phyloP scores from a whole-genome alignment of 2,329 filamentous ascomycete species.

The Rhynchosporium secalis region DNA sequence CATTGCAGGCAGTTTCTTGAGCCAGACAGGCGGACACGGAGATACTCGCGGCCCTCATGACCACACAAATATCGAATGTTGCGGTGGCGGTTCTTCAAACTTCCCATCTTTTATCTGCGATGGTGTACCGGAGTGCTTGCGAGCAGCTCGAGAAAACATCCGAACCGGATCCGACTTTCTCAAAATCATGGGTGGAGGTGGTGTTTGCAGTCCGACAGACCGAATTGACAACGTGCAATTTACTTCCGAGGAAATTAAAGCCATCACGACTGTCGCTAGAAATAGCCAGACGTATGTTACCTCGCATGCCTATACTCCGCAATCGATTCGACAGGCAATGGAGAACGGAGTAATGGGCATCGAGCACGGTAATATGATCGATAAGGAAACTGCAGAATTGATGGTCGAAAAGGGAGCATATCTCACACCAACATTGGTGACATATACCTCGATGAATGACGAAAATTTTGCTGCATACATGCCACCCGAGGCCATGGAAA shows the following conservation, averaged over 20 bases:
- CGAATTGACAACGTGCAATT: constrained; percentile 56
- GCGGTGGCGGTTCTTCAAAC: constrained; percentile 45
- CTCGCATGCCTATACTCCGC: constrained; percentile 57
- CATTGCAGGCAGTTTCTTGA: constrained; percentile 54
- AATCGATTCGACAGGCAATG: constrained; percentile 55
- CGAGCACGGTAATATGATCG: constrained; percentile 62
- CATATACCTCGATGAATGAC: constrained; percentile 51
- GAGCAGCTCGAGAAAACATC: constrained; percentile 54
- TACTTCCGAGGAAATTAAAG: constrained; percentile 54
- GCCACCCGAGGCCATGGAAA: constrained; percentile 46
- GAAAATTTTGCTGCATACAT: constrained; percentile 47
- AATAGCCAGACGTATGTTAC: constrained; percentile 55
- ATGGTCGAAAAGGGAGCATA: constrained; percentile 52
- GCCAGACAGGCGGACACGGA: constrained; percentile 59
- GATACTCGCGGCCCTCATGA: constrained; percentile 51
- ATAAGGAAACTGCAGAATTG: constrained; percentile 53
- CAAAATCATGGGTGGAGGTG: constrained; percentile 61
- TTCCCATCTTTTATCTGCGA: constrained; percentile 50
- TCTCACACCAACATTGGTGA: constrained; percentile 55
- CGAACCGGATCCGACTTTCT: constrained; percentile 59
- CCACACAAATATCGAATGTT: constrained; percentile 44
- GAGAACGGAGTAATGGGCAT: constrained; percentile 56
- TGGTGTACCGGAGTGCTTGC: constrained; percentile 55
- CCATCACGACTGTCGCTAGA: constrained; percentile 52
- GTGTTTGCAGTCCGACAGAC: constrained; percentile 57